Evolutionary conservation across 2,329 filamentous ascomycete genomes (phyloP).

Genomic region (Sclerotinia borealis): DNA sequence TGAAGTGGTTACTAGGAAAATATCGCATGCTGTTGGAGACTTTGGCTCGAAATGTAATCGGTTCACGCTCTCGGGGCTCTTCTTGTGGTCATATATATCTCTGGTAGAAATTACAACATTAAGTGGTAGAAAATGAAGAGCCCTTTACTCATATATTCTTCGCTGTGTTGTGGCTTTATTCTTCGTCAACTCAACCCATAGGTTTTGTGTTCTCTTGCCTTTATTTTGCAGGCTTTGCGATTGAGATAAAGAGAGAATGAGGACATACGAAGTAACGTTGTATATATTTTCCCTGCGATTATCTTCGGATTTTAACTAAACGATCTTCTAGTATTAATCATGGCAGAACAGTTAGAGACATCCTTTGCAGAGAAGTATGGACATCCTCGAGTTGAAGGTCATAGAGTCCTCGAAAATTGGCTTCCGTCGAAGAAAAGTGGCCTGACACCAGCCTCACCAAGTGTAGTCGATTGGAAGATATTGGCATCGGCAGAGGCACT

Average conservation of each 20-base stretch:
- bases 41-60: background rate
- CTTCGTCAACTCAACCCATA: background rate
- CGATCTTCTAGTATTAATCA: background rate
- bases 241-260: background rate
- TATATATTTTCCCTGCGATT: background rate
- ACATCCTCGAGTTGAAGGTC: background rate
- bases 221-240: background rate
- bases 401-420: background rate
- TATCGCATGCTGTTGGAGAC: background rate
- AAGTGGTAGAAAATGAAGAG: background rate
- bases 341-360: background rate
- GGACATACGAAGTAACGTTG: background rate
- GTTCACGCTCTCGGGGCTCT: background rate
- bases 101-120: background rate
- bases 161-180: background rate
- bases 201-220: background rate
- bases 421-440: background rate
- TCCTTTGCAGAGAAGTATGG: background rate
- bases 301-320: background rate
- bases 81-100: background rate
- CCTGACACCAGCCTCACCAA: background rate
- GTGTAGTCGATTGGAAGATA: background rate
- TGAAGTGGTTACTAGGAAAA: background rate
- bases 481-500: background rate
- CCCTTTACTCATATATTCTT: background rate